These are phyloP conservation scores for Rubia peregrina DNA, from an alignment of 305 asterid genomes.

Conservation along the genomic window DNA sequence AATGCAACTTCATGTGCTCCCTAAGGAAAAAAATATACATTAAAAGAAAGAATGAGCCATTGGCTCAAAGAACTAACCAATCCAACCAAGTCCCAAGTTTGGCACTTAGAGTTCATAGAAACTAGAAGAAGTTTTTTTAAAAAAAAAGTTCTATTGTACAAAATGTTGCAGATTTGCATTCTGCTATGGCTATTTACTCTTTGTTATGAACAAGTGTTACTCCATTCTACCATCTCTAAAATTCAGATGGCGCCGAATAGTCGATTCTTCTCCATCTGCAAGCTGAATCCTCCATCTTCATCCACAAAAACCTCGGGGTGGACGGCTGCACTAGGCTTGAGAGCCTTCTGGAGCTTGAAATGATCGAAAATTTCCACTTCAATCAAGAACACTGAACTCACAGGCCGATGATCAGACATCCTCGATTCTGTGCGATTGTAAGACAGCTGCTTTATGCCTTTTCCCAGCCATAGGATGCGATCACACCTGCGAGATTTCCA, in stretches of 20 bases:
- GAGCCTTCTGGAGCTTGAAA: slow-evolving; percentile 72
- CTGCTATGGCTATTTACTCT: neutral
- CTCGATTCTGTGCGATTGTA: slow-evolving; percentile 58
- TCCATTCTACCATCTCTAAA: slow-evolving; percentile 2
- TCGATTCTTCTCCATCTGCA: slow-evolving; percentile 1
- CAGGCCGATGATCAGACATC: slow-evolving; percentile 87
- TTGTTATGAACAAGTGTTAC: neutral
- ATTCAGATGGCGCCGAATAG: neutral
- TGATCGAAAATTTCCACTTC: slow-evolving; percentile 82
- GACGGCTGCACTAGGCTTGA: slow-evolving; percentile 52
- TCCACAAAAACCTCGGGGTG: slow-evolving; percentile 50
- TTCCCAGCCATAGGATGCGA: slow-evolving; percentile 84
- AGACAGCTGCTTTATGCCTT: slow-evolving; percentile 68
- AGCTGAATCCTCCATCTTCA: slow-evolving; percentile 22
- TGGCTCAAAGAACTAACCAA: slow-evolving; percentile 5
- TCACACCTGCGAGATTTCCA: slow-evolving; percentile 62
- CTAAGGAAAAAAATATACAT: neutral
- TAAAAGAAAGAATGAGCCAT: neutral
- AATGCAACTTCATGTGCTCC: neutral
- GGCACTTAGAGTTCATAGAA: neutral
- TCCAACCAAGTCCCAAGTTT: slow-evolving; percentile 2
- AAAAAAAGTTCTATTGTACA: slow-evolving; percentile 5
- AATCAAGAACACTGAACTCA: slow-evolving; percentile 56
- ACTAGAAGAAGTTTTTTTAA: neutral
- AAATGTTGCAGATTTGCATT: neutral